Conservation (phyloP, 2,329 filamentous ascomycete species). For the Hortaea sp. region DNA sequence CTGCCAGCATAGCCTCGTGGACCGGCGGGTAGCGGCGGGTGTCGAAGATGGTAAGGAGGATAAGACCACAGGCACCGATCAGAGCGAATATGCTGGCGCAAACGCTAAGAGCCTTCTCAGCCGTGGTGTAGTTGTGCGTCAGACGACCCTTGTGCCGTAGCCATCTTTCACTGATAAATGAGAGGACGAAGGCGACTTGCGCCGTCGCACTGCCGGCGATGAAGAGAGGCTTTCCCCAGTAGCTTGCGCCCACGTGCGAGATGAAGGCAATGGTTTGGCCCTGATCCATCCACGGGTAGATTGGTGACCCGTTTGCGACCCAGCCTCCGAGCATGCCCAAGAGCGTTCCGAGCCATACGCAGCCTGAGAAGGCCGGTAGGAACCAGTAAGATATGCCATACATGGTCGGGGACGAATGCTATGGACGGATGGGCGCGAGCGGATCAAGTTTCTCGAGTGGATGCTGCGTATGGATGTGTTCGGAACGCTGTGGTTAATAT, state of each 20-base stretch:
- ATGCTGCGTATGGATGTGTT: too few species aligned
- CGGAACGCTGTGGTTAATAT: too few species aligned
- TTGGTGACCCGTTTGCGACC: too few species aligned
- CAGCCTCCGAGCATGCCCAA: slow-evolving; percentile 63
- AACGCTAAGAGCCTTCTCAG: slow-evolving; percentile 52
- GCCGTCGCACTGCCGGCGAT: slow-evolving; percentile 61
- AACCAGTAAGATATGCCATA: slow-evolving; percentile 45
- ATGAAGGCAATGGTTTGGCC: slow-evolving; percentile 49
- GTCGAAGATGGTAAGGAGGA: slow-evolving; percentile 78
- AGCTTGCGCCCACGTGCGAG: slow-evolving; percentile 46
- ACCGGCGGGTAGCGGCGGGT: slow-evolving; percentile 55
- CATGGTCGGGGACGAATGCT: slow-evolving; percentile 15
- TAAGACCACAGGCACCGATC: slow-evolving; percentile 67
- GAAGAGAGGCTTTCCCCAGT: slow-evolving; percentile 63
- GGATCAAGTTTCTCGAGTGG: too few species aligned
- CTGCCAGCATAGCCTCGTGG: slow-evolving; percentile 65
- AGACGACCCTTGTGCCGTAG: slow-evolving; percentile 73
- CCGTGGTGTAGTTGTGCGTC: slow-evolving; percentile 56
- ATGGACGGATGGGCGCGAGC: too few species aligned
- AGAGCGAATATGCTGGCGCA: slow-evolving; percentile 60
- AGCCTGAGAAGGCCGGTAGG: slow-evolving; percentile 58
- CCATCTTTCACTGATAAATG: slow-evolving; percentile 74
- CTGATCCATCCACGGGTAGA: slow-evolving; percentile 52
- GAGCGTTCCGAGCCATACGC: slow-evolving; percentile 56
- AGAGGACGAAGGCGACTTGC: slow-evolving; percentile 68